Conservation (phyloP, 805 yeast genomes). For the Zygoascus ofunaensis region DNA sequence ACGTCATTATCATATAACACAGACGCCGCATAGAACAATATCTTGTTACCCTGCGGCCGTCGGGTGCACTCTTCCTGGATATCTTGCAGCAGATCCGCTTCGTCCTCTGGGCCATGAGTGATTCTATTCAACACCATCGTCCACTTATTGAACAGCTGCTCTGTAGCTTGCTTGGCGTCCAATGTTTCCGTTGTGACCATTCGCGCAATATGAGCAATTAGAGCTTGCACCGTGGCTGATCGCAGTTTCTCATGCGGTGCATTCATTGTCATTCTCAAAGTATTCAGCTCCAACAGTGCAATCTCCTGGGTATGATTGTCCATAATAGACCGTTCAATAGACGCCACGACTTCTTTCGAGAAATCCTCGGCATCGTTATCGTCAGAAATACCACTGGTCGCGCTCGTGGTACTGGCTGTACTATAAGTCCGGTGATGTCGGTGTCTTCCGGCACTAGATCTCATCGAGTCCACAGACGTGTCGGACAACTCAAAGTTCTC, state of each 20-base stretch:
- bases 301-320: conserved; percentile 90
- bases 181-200: conserved; percentile 70
- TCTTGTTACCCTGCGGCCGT: conserved; percentile 35
- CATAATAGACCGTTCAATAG: conserved; percentile 84
- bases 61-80: conserved; percentile 41
- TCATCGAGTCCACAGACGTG: conserved; percentile 20
- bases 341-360: conserved; percentile 82
- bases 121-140: conserved; percentile 72
- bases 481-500: conserved; percentile 27
- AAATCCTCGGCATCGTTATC: conserved; percentile 65
- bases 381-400: conserved; percentile 39
- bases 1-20: conserved; percentile 75
- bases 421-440: conserved; percentile 18
- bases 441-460: conserved; percentile 3
- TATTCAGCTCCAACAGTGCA: conserved; percentile 84
- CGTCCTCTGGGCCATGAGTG: conserved; percentile 73
- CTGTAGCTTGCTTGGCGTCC: conserved; percentile 65
- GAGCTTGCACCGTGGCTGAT: conserved; percentile 64
- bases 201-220: conserved; percentile 59
- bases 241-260: conserved; percentile 92
- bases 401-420: conserved; percentile 31
- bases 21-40: conserved; percentile 42
- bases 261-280: conserved; percentile 95
- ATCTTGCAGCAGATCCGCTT: conserved; percentile 52
- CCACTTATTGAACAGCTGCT: conserved; percentile 74